phyloP scores from a whole-genome alignment of 192 early-diverging fungal genomes.

The Backusella circina region DNA sequence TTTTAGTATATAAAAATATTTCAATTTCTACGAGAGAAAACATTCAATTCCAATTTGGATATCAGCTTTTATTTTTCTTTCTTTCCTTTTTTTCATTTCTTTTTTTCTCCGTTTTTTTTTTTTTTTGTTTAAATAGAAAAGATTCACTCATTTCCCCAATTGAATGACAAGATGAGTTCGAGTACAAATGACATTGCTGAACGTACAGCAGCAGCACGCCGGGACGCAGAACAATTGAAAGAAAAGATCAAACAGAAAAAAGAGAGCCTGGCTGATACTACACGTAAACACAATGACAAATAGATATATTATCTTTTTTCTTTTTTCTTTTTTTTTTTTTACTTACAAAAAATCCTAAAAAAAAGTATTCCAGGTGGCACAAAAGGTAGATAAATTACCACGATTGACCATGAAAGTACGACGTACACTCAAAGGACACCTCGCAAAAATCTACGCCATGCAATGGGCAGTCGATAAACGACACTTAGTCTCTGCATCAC shows the following conservation, averaged over 20 bases:
- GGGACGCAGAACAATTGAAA: conserved; percentile 94
- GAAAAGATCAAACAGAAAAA: conserved; percentile 94
- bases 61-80: background rate
- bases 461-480: conserved; percentile 70
- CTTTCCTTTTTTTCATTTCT: background rate
- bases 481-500: conserved; percentile 96
- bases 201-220: conserved; percentile 82
- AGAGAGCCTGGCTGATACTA: conserved; percentile 92
- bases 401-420: conserved; percentile 91
- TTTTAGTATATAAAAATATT: no score
- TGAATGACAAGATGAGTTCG: background rate
- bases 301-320: background rate
- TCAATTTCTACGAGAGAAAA: no score
- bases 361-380: conserved; percentile 30
- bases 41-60: background rate
- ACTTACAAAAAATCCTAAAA: background rate
- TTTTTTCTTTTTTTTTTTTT: background rate
- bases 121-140: background rate
- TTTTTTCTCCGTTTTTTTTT: background rate
- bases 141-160: background rate
- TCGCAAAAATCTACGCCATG: conserved; percentile 97
- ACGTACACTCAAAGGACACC: conserved; percentile 95
- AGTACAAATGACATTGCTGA: conserved; percentile 75
- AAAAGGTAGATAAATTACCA: conserved; percentile 83
- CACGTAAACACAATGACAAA: conserved; percentile 69